Percentiles rank a stretch among this genome's conserved stretches.
These are phyloP conservation scores for Didymella segeticola DNA, from an alignment of 2,329 filamentous ascomycete species.

Conservation along the genomic window DNA sequence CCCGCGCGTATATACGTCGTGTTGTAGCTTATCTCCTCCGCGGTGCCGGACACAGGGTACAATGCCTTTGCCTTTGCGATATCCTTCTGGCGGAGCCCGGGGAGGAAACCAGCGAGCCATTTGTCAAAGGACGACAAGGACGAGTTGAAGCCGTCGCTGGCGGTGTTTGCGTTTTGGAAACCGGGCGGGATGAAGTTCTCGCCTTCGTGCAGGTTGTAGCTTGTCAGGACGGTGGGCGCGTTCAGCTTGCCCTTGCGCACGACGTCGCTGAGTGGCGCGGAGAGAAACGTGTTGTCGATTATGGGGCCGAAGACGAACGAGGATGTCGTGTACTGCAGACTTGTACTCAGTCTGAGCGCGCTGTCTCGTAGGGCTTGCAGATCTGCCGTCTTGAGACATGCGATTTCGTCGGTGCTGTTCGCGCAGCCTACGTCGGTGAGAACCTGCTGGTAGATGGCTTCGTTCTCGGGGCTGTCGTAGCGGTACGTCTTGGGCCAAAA, in stretches of 20 bases:
- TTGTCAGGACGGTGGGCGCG: conserved; percentile 57
- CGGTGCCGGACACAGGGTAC: conserved; percentile 58
- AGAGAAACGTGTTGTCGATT: conserved; percentile 63
- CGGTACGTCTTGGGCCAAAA: conserved; percentile 67
- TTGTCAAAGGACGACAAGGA: conserved; percentile 57
- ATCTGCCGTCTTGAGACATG: conserved; percentile 62
- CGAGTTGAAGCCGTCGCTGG: conserved; percentile 57
- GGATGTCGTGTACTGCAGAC: conserved; percentile 61
- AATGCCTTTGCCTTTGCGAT: conserved; percentile 50
- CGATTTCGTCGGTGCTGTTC: conserved; percentile 51
- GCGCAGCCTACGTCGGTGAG: conserved; percentile 57
- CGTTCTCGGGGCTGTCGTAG: conserved; percentile 59
- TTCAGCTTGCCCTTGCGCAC: conserved; percentile 51
- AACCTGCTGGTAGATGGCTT: conserved; percentile 59
- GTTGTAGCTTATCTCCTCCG: conserved; percentile 60
- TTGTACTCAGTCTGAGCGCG: conserved; percentile 56
- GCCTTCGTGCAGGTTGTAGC: conserved; percentile 69
- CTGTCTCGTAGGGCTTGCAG: conserved; percentile 62
- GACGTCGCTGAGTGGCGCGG: conserved; percentile 55
- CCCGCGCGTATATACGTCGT: conserved; percentile 61
- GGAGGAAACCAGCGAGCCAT: conserved; percentile 64
- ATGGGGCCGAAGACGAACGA: conserved; percentile 68
- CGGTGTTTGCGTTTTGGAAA: conserved; percentile 45
- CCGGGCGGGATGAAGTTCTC: conserved; percentile 66
- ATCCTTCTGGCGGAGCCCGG: conserved; percentile 52